Evolutionary conservation across 2,329 filamentous ascomycete species (phyloP).

Genomic region (Beauveria pseudobassiana): DNA sequence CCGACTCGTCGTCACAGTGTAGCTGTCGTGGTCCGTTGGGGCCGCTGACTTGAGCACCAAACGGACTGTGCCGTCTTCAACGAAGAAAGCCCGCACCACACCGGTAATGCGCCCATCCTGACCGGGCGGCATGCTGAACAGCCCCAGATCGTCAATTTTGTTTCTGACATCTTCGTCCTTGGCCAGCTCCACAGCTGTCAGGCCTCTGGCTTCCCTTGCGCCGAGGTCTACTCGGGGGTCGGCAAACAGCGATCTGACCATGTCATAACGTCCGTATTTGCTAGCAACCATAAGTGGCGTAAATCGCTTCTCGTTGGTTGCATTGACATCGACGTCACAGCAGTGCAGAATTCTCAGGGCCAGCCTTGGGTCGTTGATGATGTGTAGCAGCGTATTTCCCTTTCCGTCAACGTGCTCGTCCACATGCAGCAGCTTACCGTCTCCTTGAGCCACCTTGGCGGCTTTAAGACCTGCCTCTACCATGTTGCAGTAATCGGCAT

Average conservation of each 20-base stretch:
- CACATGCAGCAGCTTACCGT: slow-evolving; percentile 73
- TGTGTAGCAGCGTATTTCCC: slow-evolving; percentile 92
- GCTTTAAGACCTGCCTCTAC: slow-evolving; percentile 71
- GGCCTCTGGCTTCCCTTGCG: slow-evolving; percentile 74
- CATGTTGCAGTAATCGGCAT: slow-evolving; percentile 80
- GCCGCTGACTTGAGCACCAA: slow-evolving; percentile 92
- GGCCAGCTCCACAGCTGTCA: slow-evolving; percentile 91
- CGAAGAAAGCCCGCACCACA: slow-evolving; percentile 91
- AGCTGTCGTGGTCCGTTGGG: slow-evolving; percentile 71
- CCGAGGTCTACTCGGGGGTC: slow-evolving; percentile 82
- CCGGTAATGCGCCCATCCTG: slow-evolving; percentile 79
- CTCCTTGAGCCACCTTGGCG: slow-evolving; percentile 66
- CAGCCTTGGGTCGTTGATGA: slow-evolving; percentile 78
- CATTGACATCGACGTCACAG: slow-evolving; percentile 94
- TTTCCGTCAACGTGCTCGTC: slow-evolving; percentile 90
- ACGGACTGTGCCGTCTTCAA: slow-evolving; percentile 89
- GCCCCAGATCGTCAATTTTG: slow-evolving; percentile 84
- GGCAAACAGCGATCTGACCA: slow-evolving; percentile 80
- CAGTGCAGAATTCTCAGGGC: slow-evolving; percentile 67
- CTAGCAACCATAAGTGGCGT: slow-evolving; percentile 96
- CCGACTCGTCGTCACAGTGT: slow-evolving; percentile 90
- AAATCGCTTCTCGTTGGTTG: slow-evolving; percentile 88
- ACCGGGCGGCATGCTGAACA: slow-evolving; percentile 67
- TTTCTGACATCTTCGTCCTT: slow-evolving; percentile 98
- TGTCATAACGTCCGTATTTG: slow-evolving; percentile 93